Evolutionary conservation across 495 filamentous ascomycete genomes (phyloP), one percentile per base, ranked within the genome.

Genomic region (Aspergillus steynii): DNA sequence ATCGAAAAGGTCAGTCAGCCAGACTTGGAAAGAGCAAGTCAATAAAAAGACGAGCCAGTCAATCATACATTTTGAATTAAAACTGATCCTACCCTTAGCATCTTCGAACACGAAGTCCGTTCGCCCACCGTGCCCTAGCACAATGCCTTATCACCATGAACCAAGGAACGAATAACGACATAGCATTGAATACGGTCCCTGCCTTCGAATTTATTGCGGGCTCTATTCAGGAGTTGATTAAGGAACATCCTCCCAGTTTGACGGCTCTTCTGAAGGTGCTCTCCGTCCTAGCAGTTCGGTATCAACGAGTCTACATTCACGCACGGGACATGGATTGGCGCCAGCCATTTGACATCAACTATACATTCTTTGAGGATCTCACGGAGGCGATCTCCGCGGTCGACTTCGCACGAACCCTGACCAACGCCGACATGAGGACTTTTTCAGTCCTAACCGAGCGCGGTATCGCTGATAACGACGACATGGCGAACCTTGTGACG

Each of bases 151-250:
- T 51, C 34, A 58, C 66, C 25, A 37, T 78, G 28, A 64, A 65
- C 47, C 54, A 67, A 47, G 65, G 61, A 3, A 54, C 48, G 50
- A 59, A 53, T 3, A 20, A 45, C n/a, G 52, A 65, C 5, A 56
- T 71, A 31, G 59, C 65, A 4, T 58, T 65, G 3, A 55, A 50
- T 20, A 52, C 57, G 5, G 37, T 29, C 4, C 68, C 68, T 3
- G 71, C 67, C 9, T 77, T 80, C 12, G 71, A 71, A 32, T 80
- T 80, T 32, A 73, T 79, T 45, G 68, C 75, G 25, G 65, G 65
- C 1, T 75, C 77, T 0, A 75, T 80, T 12, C 77, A 80, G 55
- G 52, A 55, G 7, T 45, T 80, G 3, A 78, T 80, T 55, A 66
- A 64, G 49, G 65, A 70, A 3, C 69, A 71, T 27, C 67, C 69